Evolutionary conservation across 75 land plant genomes (phyloP), one percentile per base, ranked within the genome.

Genomic region (Sequoia sempervirens): DNA sequence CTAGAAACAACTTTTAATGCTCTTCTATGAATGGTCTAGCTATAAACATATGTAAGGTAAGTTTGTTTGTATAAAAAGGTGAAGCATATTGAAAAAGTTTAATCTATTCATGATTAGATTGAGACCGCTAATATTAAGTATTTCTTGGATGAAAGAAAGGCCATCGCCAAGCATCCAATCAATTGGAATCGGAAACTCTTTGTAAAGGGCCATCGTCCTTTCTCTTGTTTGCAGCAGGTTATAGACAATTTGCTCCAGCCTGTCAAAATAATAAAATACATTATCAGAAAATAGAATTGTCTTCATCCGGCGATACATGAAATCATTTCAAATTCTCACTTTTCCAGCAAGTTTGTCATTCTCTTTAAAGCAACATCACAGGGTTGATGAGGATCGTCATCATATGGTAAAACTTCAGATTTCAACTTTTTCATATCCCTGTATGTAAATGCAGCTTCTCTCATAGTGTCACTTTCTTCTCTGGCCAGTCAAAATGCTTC

Each of bases 401-500:
- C 80, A 69, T 85, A 93, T 2, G 84, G 58, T 47, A 86, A 85
- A 17, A 88, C 87, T 70, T 95, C 94, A 18, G 82, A 40, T 76
- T 90, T 90, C n/a, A 95, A 89, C 87, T 86, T 95, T 84, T 87
- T 89, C 82, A 95, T 73, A 79, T 96, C 97, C 73, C 90, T 85
- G 85, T 91, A 96, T 56, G 84, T 89, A 80, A 85, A 92, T 40
- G 99, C 92, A 50, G 95, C 97, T 87, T 96, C 99, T 40, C 99
- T 83, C 84, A 96, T 69, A 14, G 93, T 92, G 81, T 96, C 98
- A 26, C 95, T 83, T 96, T 96, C 41, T 87, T 82, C 86, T 96
- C 99, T 70, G 99, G 99, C 99, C 97, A 96, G 80, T 90, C 91
- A 80, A 97, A 97, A 70, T 97, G 96, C 86, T 93, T 97, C 64